Base-by-base conservation (phyloP, 1,139 yeast species). In the Suzukiozyma palmioleophila region DNA sequence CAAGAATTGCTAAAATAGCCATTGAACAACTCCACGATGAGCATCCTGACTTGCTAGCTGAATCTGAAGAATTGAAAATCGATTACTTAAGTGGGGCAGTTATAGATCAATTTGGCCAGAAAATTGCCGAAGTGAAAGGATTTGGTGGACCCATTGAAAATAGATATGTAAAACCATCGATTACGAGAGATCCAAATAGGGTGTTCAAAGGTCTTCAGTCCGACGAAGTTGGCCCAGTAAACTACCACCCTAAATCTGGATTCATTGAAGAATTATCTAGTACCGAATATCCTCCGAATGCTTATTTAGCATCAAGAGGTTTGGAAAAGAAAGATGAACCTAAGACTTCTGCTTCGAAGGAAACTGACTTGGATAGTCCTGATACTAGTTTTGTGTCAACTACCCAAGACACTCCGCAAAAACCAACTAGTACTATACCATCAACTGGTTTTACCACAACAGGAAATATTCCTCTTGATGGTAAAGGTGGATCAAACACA, bases 11-110 rank as follows among this genome's bases (percentile, higher is more conserved):
- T n/a, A 50, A 55, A 33, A 45, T 50, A 22, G 64, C 65, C 4
- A 65, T 65, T 11, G 49, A 50, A 7, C 47, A 56, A 15, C 56
- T 66, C 25, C 47, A 48, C 43, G 57, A 57, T 41, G 47, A 52
- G 10, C 52, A 54, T 26, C 63, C 64, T 3, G 55, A 56, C n/a
- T 44, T 57, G 1, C 49, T 64, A 33, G 44, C 51, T 2, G 43
- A 46, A 10, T 58, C 56, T 15, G 54, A 57, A 40, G 65, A 59
- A 40, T 49, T 66, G 32, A 59, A 48, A 38, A 61, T 65, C 31
- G 62, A 66, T 46, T 63, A 66, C 13, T 38, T 39, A 8, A 53
- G 62, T 26, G 71, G 71, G 10, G 44, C 51, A 15, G 62, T 65
- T 18, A 54, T 59, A 22, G 66, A 66, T 43, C 68, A 64, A 39